Evolutionary conservation across 75 land plant species (phyloP).

Genomic region (Pseudotsuga menziesii): DNA sequence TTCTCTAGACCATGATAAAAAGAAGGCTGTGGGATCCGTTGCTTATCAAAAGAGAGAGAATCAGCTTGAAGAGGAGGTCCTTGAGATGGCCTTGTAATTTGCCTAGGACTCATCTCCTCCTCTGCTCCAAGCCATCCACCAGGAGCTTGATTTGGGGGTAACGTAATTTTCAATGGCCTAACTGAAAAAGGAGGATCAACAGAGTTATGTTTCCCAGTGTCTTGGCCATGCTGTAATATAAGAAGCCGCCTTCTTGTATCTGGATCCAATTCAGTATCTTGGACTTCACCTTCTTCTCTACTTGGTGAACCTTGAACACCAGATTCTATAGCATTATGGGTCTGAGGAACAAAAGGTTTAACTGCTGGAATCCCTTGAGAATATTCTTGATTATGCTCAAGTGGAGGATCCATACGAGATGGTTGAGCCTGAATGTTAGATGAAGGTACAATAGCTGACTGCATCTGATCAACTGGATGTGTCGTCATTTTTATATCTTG

Average conservation of each 20-base stretch:
- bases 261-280: slow-evolving; percentile 49
- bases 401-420: slow-evolving; percentile 10
- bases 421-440: not conserved
- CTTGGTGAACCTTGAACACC: slow-evolving; percentile 25
- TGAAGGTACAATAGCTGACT: slow-evolving; percentile 5
- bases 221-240: slow-evolving; percentile 52
- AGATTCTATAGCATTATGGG: slow-evolving; percentile 8
- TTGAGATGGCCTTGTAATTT: slow-evolving; percentile 24
- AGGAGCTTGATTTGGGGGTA: slow-evolving; percentile 22
- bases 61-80: slow-evolving; percentile 38
- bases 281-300: slow-evolving; percentile 53
- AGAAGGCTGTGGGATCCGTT: slow-evolving; percentile 21
- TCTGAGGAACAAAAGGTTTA: slow-evolving; percentile 1
- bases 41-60: slow-evolving; percentile 33
- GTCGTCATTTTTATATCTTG: slow-evolving; percentile 3
- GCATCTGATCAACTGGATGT: not conserved
- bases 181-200: slow-evolving; percentile 11
- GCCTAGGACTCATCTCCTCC: slow-evolving; percentile 44
- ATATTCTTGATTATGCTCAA: slow-evolving; percentile 7
- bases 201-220: slow-evolving; percentile 15
- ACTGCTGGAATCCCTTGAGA: slow-evolving; percentile 4
- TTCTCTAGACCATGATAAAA: slow-evolving; percentile 16
- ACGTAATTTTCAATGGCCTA: slow-evolving; percentile 15
- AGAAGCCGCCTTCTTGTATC: slow-evolving; percentile 54
- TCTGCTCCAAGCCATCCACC: slow-evolving; percentile 50